These are phyloP conservation scores for Candida sanyiensis DNA, from an alignment of 805 yeast species.

Conservation along the genomic window DNA sequence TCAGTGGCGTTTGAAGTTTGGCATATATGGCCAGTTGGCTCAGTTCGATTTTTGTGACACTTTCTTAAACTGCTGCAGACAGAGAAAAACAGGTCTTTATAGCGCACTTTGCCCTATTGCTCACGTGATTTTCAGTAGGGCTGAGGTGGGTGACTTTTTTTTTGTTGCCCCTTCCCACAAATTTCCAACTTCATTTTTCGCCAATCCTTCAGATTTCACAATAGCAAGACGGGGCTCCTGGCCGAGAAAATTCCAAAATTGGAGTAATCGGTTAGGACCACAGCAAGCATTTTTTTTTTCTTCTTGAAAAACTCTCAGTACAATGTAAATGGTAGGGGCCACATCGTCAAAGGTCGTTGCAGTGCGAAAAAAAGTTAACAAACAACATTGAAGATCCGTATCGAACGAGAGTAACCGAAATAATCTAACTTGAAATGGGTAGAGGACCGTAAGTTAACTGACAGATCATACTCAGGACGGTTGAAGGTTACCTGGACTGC, in stretches of 20 bases:
- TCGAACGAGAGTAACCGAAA: not conserved
- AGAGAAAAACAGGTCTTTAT: no score
- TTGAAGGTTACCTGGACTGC: no score
- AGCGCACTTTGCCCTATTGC: no score
- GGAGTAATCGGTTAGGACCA: conserved; percentile 10
- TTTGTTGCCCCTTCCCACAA: no score
- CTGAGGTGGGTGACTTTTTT: no score
- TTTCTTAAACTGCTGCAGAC: no score
- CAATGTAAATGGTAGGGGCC: conserved; percentile 4
- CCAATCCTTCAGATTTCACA: not conserved
- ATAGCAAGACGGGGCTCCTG: not conserved
- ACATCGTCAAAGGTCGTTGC: conserved; percentile 2
- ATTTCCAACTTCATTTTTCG: no score
- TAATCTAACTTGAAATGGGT: conserved; percentile 23
- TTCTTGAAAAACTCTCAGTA: not conserved
- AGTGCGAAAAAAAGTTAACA: conserved; percentile 7
- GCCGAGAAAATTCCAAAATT: not conserved
- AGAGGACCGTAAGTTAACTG: conserved; percentile 32
- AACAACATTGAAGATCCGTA: conserved; percentile 1
- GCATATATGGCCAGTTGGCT: no score
- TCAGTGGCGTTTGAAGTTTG: no score
- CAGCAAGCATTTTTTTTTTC: conserved; percentile 2
- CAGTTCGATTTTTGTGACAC: no score
- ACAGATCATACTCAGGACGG: no score
- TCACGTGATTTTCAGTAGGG: no score